Base-by-base conservation (phyloP, 306 rosid genomes). In the Quercus variabilis region DNA sequence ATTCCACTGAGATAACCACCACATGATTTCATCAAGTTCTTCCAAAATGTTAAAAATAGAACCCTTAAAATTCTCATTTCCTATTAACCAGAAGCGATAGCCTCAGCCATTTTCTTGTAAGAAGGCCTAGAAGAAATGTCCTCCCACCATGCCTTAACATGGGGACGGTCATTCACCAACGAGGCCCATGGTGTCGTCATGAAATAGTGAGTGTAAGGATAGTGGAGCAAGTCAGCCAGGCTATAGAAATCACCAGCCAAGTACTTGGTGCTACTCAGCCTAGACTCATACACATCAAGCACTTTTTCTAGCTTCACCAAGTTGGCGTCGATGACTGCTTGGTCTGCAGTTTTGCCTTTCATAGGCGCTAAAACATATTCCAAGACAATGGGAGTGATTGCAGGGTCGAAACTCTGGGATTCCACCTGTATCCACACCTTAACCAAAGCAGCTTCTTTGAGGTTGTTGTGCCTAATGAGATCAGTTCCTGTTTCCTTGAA, bases 141-240 rank as follows among this genome's bases (percentile, higher is more conserved):
- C 15, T 87, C 91, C 98, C 98, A 93, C 98, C 97, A 91, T 23
- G 87, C 93, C 92, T 86, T 90, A 60, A 93, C 90, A 79, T 76
- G 87, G 0, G 93, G 88, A 11, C 88, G 90, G 28, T 88, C 90
- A 43, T 79, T 77, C 14, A 93, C 55, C 76, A 87, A 5, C 2
- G 89, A 84, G 35, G 95, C 88, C 84, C 85, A 90, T 4, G 93
- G 93, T 1, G 97, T 87, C 60, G 85, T 88, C 97, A 89, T 91
- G 59, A 93, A 81, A 69, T 91, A 92, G 55, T 86, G 81, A 31
- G 93, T 87, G 80, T 68, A 83, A 3, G 95, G 64, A 15, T 90
- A 62, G 73, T 93, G 93, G 35, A 86, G 90, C 13, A 91, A 93
- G 79, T 91, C 97, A 2, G 97, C 92, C 9, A 93, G 74, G 78